Base-by-base conservation (phyloP, 2,329 filamentous ascomycete species). In the Cladosporium sp. region DNA sequence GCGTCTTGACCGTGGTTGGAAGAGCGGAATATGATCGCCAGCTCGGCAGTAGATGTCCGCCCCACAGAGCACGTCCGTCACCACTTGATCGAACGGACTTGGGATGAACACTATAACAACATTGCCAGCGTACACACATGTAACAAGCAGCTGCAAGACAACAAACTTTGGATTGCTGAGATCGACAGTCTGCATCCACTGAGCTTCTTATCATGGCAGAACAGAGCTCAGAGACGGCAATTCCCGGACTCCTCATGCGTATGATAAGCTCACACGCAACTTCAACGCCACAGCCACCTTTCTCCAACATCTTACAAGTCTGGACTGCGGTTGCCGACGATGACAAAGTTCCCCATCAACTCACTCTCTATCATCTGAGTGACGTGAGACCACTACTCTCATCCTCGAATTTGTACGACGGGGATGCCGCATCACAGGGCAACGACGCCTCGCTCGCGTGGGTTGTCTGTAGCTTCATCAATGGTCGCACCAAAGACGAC, bases 241-340 rank as follows among this genome's bases (percentile, higher is more conserved):
- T 30, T n/a, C 51, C 51, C 0, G 51, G 51, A n/a, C 15, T 54
- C 6, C 51, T 54, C 21, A 54, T 54, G 51, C 51, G 51, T 54
- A 14, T 54, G 12, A 15, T 14, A 30, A 14, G 28, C 26, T n/a
- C 51, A 54, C 26, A 15, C 21, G 21, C 15, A n/a, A 8, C 5
- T 12, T 10, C 14, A 18, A 26, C 51, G 8, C 26, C 26, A 54
- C 26, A 54, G 14, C 6, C 26, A 30, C 51, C 51, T 30, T 32
- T 15, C 18, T 30, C 51, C 26, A 8, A 54, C 26, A 30, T 54
- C 10, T 15, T 54, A 15, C 21, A 54, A 30, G 24, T 54, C 26
- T 54, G 51, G 51, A 54, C 51, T 18, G 51, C 51, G 26, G 51
- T 30, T 32, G 51, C 51, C 7, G 51, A 54, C 26, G 51, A 54